Evolutionary conservation across 768 basidiomycete genomes (phyloP).

Genomic region (Ephemerocybe angulata): DNA sequence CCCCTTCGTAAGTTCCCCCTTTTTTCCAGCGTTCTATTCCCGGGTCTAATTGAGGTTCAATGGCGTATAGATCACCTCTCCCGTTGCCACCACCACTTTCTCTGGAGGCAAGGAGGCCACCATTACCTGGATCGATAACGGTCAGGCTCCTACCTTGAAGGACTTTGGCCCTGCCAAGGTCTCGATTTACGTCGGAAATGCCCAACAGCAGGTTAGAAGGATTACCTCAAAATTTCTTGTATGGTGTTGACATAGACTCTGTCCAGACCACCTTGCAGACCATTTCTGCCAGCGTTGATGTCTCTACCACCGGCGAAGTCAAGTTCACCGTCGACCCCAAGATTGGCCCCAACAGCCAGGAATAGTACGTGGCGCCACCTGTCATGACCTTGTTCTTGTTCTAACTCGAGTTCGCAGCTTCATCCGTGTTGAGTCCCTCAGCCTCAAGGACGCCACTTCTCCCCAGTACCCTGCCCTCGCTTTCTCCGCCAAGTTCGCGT

Average conservation of each 20-base stretch:
- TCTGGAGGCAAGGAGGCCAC: conserved; percentile 47
- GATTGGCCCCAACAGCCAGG: conserved; percentile 50
- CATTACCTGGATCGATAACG: conserved; percentile 60
- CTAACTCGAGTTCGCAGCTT: conserved; percentile 46
- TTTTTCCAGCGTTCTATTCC: neutral
- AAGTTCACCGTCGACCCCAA: conserved; percentile 47
- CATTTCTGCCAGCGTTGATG: conserved; percentile 47
- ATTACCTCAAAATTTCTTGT: neutral
- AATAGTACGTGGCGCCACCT: conserved; percentile 46
- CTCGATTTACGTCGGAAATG: conserved; percentile 63
- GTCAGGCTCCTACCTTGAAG: conserved; percentile 41
- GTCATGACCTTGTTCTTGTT: neutral
- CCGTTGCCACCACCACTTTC: conserved; percentile 43
- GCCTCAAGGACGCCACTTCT: conserved; percentile 46
- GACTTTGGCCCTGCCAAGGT: conserved; percentile 50
- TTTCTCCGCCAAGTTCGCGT: conserved; percentile 81
- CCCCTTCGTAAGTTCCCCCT: conserved; percentile 47
- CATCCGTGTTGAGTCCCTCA: conserved; percentile 67
- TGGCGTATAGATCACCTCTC: conserved; percentile 59
- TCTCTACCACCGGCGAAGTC: conserved; percentile 43
- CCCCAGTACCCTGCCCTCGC: conserved; percentile 59
- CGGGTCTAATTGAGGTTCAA: too few species aligned
- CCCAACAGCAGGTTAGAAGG: conserved; percentile 51
- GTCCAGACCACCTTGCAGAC: conserved; percentile 52
- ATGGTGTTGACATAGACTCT: neutral